Evolutionary conservation across 1,139 yeast species (phyloP), one percentile per base, ranked within the genome.

Genomic region (Torulaspora globosa): DNA sequence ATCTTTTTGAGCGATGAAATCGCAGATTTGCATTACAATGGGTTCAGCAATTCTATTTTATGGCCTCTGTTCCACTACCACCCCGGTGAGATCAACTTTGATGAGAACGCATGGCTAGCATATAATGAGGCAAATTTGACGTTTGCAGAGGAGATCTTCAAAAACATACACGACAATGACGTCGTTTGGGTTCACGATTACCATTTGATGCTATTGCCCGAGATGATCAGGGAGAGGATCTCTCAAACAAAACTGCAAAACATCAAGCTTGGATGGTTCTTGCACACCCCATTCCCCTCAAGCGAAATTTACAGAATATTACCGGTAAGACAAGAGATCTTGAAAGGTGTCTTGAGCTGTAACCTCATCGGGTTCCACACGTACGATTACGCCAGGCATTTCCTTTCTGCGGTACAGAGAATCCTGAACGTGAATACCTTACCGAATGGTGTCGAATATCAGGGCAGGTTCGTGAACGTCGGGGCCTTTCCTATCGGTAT

Each of bases 1-100:
- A 84, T 94, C 43, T 94, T 84, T 69, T 67, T 94, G 50, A 76
- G 81, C 53, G 97, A 92, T 60, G 86, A 84, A 52, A 74, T 92
- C 55, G 97, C 98, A 1, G 98, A 92, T 59, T 74, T 92, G 57
- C 97, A 92, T 70, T 94, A 94, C 70, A 94, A 94, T 66, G 98
- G 98, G 37, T 94, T 94, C 67, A 81, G 90, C 50, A 94, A 92
- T 68, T 76, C 82, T 28, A 94, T 94, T 53, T 72, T 94, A 53
- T 94, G 99, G 99, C 99, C 99, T 1, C 70, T 94, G 51, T 94
- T 94, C 71, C 99, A 94, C 67, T 94, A 94, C 68, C 98, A 94
- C 64, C 98, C 99, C 0, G 98, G 98, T 51, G 99, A 94, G 69
- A 94, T 94, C 86, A 89, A 87, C 65, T 94, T 94, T 64, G 98